Percentiles rank a stretch among this genome's conserved stretches.
phyloP scores from a whole-genome alignment of 768 basidiomycete genomes.

The Cystobasidium onofrii region DNA sequence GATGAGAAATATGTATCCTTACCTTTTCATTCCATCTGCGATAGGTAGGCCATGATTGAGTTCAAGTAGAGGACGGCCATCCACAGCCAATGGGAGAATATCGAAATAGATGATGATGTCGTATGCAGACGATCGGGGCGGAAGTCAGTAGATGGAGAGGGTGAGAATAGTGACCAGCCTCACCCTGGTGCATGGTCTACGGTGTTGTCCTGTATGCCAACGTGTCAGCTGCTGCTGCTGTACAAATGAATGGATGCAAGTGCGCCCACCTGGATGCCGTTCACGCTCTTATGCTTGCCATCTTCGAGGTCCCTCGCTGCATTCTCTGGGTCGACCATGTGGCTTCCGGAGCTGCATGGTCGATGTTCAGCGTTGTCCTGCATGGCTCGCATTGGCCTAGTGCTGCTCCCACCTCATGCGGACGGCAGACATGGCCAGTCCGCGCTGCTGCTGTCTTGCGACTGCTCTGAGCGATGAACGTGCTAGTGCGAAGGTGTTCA shows the following conservation, averaged over 20 bases:
- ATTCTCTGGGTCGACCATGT: conserved; percentile 30
- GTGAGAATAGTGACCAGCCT: neutral
- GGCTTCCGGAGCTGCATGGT: neutral
- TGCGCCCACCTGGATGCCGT: conserved; percentile 18
- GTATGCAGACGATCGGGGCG: neutral
- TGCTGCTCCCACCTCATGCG: neutral
- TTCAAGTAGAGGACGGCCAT: neutral
- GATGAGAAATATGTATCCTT: neutral
- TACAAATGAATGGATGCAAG: neutral
- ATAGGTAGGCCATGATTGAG: neutral
- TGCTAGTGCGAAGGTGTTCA: neutral
- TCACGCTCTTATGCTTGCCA: conserved; percentile 19
- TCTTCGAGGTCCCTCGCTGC: conserved; percentile 25
- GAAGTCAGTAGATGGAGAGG: neutral
- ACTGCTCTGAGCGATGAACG: neutral
- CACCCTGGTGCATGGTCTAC: conserved; percentile 18
- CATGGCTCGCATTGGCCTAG: neutral
- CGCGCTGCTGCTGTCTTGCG: neutral
- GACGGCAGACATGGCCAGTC: neutral
- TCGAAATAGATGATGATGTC: neutral
- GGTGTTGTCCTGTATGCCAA: neutral
- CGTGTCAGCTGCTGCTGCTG: neutral
- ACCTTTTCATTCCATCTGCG: conserved; percentile 31
- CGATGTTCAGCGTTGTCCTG: no score
- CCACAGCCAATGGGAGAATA: neutral